phyloP scores from a whole-genome alignment of 208 protist species.

The Leishmania amazonensis region DNA sequence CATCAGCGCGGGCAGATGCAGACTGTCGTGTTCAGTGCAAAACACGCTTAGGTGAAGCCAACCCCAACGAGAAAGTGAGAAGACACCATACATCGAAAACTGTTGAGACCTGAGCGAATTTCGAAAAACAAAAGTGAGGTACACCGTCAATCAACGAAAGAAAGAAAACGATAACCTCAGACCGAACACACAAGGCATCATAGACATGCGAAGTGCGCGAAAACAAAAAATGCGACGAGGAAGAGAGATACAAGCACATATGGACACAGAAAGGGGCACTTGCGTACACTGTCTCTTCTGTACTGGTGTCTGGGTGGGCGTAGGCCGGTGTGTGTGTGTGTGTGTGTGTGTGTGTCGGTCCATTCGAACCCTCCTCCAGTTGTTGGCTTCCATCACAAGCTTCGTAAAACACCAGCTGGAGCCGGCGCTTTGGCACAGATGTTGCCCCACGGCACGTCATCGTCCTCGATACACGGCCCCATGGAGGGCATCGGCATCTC shows the following conservation, averaged over 20 bases:
- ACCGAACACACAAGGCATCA: not conserved
- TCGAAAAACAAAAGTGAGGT: not conserved
- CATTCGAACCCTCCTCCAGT: too few relatives aligned
- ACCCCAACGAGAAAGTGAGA: not conserved
- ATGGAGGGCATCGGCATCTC: not conserved
- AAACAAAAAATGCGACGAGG: not conserved
- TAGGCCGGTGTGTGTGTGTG: not conserved
- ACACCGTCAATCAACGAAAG: not conserved
- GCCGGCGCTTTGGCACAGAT: not conserved
- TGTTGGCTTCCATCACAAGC: not conserved
- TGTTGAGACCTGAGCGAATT: not conserved
- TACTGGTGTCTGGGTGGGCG: not conserved
- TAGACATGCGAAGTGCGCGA: not conserved
- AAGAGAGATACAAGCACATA: not conserved
- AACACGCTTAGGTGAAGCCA: not conserved
- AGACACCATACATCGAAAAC: not conserved
- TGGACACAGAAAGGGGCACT: not conserved
- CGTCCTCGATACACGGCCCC: not conserved
- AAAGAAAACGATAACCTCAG: not conserved
- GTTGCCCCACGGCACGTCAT: not conserved
- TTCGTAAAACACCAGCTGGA: not conserved
- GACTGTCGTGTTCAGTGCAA: not conserved
- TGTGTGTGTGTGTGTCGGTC: not conserved
- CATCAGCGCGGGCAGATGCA: not conserved
- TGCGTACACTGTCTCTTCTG: not conserved